Evolutionary conservation across 768 basidiomycete genomes (phyloP).

Genomic region (Tricholoma matsutake): DNA sequence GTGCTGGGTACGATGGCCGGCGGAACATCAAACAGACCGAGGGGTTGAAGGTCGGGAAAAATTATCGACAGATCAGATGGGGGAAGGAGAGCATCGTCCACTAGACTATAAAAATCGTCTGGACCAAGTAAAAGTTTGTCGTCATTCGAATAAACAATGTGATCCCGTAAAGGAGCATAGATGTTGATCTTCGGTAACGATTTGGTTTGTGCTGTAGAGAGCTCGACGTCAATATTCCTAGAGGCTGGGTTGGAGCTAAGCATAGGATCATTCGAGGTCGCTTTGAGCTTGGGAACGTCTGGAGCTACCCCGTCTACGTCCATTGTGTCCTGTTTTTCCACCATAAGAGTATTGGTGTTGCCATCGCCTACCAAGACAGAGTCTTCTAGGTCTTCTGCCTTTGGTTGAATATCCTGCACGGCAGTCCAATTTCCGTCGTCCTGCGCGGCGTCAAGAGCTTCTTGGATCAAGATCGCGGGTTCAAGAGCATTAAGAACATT

Average conservation of each 20-base stretch:
- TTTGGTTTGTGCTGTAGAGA: conserved; percentile 32
- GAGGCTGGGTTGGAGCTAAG: conserved; percentile 43
- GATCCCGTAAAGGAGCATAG: conserved; percentile 58
- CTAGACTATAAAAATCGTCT: conserved; percentile 34
- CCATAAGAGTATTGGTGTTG: conserved; percentile 21
- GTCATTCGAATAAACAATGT: conserved; percentile 59
- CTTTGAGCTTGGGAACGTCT: conserved; percentile 43
- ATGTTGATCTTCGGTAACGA: conserved; percentile 38
- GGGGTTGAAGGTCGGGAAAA: conserved; percentile 80
- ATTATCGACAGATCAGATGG: conserved; percentile 58
- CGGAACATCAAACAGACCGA: conserved; percentile 51
- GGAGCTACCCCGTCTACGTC: conserved; percentile 24
- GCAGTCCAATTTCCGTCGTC: conserved; percentile 20
- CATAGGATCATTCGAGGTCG: conserved; percentile 54
- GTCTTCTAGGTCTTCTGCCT: conserved; percentile 58
- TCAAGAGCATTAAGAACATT: conserved; percentile 61
- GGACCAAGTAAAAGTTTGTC: conserved; percentile 50
- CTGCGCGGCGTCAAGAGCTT: conserved; percentile 45
- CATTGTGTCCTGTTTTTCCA: conserved; percentile 14
- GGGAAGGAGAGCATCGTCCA: conserved; percentile 24
- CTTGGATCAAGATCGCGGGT: conserved; percentile 50
- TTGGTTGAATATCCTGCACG: conserved; percentile 27
- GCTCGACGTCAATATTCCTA: conserved; percentile 33
- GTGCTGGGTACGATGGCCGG: conserved; percentile 24
- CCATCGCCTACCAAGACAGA: conserved; percentile 30